Evolutionary conservation across 257 asterid species (phyloP).

Genomic region (Solanum sitiens): DNA sequence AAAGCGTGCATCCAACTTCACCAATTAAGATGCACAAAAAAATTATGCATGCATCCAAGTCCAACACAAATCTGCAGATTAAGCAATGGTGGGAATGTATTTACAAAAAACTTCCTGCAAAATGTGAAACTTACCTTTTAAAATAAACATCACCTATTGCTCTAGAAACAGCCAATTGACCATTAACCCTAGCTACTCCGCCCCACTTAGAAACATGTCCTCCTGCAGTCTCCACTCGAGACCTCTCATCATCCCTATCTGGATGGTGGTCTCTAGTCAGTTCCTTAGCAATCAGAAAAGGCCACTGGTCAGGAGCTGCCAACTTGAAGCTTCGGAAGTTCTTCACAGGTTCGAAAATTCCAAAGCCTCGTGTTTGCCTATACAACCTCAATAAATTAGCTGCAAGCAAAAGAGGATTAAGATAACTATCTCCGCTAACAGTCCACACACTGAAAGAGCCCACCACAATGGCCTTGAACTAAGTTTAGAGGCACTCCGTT

Average conservation of each 20-base stretch:
- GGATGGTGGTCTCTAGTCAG: conserved; percentile 96
- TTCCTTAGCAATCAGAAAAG: conserved; percentile 60
- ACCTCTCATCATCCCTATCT: conserved; percentile 84
- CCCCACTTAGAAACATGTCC: conserved; percentile 84
- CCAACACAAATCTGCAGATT: not conserved
- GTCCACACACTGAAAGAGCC: not conserved
- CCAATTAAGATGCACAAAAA: not conserved
- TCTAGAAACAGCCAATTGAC: conserved; percentile 88
- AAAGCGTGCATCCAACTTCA: not conserved
- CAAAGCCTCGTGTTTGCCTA: conserved; percentile 43
- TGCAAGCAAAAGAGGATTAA: conserved; percentile 32
- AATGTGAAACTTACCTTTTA: conserved; percentile 44
- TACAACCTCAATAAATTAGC: conserved; percentile 67
- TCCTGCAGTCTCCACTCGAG: conserved; percentile 85
- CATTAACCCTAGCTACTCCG: conserved; percentile 92
- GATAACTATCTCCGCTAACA: not conserved
- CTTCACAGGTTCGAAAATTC: conserved; percentile 37
- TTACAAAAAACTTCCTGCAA: not conserved
- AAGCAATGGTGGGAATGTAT: not conserved
- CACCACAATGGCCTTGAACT: not conserved
- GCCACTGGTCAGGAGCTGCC: conserved; percentile 69
- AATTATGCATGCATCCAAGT: not conserved
- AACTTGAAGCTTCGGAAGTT: conserved; percentile 48
- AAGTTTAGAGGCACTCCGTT: not conserved
- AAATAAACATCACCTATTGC: conserved; percentile 80